These are phyloP conservation scores for Eucalyptus lansdowneana DNA, from an alignment of 345 rosid species.

Conservation along the genomic window DNA sequence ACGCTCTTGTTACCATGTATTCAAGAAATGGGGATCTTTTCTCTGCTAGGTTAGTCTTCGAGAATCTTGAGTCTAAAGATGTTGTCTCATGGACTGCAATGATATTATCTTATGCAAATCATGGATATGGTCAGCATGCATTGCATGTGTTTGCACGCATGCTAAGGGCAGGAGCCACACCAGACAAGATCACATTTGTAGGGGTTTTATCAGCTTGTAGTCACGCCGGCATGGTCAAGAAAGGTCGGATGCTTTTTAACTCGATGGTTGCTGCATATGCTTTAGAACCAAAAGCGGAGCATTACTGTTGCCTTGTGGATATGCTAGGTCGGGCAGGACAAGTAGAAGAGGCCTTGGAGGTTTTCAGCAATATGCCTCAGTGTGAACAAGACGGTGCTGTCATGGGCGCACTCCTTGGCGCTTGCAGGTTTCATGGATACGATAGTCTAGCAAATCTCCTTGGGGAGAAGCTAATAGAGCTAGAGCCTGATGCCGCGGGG, in stretches of 20 bases:
- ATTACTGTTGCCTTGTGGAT: slow-evolving; percentile 31
- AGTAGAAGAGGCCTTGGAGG: slow-evolving; percentile 13
- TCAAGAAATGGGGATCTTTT: slow-evolving; percentile 20
- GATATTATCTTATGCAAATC: slow-evolving; percentile 30
- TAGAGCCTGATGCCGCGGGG: slow-evolving; percentile 10
- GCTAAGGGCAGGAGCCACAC: slow-evolving; percentile 16
- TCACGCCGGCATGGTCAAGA: slow-evolving; percentile 19
- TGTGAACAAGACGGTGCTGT: slow-evolving; percentile 12
- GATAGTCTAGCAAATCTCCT: slow-evolving; percentile 5
- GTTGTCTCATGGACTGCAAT: slow-evolving; percentile 24
- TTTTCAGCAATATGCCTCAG: slow-evolving; percentile 11
- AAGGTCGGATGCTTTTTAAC: slow-evolving; percentile 13
- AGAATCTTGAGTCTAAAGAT: slow-evolving; percentile 17
- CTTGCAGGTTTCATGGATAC: slow-evolving; percentile 15
- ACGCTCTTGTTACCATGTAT: slow-evolving; percentile 18
- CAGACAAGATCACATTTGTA: slow-evolving; percentile 23
- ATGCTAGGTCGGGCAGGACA: slow-evolving; percentile 24
- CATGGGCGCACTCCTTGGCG: slow-evolving; percentile 24
- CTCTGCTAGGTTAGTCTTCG: slow-evolving; percentile 15
- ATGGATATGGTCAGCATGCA: slow-evolving; percentile 17
- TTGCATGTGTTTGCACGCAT: slow-evolving; percentile 14
- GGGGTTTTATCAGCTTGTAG: slow-evolving; percentile 29
- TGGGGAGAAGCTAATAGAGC: slow-evolving; percentile 11
- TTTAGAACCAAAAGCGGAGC: slow-evolving; percentile 21
- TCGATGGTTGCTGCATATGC: slow-evolving; percentile 11